A percentile compares a stretch with the other conserved stretches of the same genome.
Conservation (phyloP, 495 filamentous ascomycete genomes). For the Talaromyces borbonicus region DNA sequence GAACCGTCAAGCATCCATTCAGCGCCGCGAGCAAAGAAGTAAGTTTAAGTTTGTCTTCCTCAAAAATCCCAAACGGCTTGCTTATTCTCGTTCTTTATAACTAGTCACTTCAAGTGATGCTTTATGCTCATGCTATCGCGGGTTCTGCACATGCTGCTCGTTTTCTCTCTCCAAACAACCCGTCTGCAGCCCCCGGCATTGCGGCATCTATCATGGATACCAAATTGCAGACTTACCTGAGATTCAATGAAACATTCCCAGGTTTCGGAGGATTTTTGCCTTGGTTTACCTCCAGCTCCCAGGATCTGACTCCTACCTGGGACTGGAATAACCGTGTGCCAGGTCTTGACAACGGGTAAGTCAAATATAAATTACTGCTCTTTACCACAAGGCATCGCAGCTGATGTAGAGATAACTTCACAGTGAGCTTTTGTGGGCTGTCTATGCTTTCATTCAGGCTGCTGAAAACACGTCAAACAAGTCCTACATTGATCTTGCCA, state of each 20-base stretch:
- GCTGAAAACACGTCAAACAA: constrained; percentile 14
- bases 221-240: constrained; percentile 24
- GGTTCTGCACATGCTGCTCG: constrained; percentile 20
- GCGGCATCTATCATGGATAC: constrained; percentile 20
- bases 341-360: constrained; percentile 24
- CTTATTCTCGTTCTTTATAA: neutral
- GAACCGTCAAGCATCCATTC: constrained; percentile 22
- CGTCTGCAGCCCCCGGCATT: constrained; percentile 15
- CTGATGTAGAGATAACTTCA: neutral
- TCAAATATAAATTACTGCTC: neutral
- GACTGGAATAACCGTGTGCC: constrained; percentile 27
- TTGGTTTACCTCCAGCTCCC: constrained; percentile 17
- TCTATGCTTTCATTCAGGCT: constrained; percentile 23
- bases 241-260: constrained; percentile 27
- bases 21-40: constrained; percentile 29
- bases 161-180: constrained; percentile 18
- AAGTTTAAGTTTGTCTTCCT: constrained; percentile 3
- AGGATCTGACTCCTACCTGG: constrained; percentile 17
- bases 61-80: neutral
- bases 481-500: constrained; percentile 16
- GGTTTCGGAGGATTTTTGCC: constrained; percentile 27
- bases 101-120: constrained; percentile 23
- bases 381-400: neutral
- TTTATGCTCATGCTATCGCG: constrained; percentile 22
- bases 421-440: constrained; percentile 25